Evolutionary conservation across 139 green algal species (phyloP).

Genomic region (Nannochloris sp.): DNA sequence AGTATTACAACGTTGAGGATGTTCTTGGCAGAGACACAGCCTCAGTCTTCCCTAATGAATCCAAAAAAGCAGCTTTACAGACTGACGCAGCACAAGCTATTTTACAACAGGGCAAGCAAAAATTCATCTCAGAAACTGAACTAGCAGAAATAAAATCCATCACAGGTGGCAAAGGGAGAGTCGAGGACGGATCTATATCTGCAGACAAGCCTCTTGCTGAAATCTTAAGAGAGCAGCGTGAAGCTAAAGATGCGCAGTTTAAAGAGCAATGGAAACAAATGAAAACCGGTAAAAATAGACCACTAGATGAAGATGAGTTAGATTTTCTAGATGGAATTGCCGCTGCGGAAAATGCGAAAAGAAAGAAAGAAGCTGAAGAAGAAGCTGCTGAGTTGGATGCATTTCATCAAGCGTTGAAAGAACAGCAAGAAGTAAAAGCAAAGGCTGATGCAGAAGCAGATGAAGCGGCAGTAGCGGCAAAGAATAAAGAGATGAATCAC

Average conservation of each 20-base stretch:
- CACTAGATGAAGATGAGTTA: constrained; percentile 74
- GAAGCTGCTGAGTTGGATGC: constrained; percentile 50
- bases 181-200: constrained; percentile 43
- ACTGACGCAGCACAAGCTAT: constrained; percentile 30
- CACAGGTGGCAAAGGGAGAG: constrained; percentile 21
- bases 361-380: constrained; percentile 15
- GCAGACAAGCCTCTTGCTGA: constrained; percentile 60
- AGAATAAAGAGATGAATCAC: neutral
- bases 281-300: constrained; percentile 78
- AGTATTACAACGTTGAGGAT: constrained; percentile 49
- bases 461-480: neutral
- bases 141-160: constrained; percentile 45
- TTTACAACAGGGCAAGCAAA: constrained; percentile 35
- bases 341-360: constrained; percentile 19
- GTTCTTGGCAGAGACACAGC: constrained; percentile 55
- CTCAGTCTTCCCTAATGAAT: constrained; percentile 59
- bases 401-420: constrained; percentile 34
- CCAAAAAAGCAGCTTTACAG: constrained; percentile 13
- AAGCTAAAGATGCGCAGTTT: constrained; percentile 68
- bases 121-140: constrained; percentile 68
- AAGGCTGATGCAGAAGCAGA: neutral
- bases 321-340: constrained; percentile 59
- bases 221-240: constrained; percentile 56
- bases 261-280: constrained; percentile 70
- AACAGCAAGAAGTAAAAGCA: neutral